A percentile compares a stretch with the other conserved stretches of the same genome.
Conservation (phyloP, 306 rosid species). For the Cicer chorassanicum region DNA sequence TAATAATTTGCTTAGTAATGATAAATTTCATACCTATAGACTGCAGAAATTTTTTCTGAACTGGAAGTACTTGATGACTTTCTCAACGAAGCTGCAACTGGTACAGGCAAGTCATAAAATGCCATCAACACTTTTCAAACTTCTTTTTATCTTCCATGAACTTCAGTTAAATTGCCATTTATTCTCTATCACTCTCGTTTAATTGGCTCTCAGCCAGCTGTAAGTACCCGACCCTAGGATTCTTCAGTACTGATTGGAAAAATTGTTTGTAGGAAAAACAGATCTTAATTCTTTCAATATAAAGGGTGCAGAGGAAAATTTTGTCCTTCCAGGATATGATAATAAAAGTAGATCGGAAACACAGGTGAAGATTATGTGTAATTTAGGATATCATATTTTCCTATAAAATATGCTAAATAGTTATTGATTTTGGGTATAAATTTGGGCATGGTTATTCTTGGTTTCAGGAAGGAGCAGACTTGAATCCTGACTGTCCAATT, state of each 20-base stretch:
- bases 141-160: conserved; percentile 2
- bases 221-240: conserved; percentile 32
- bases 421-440: conserved; percentile 8
- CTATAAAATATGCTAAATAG: conserved; percentile 26
- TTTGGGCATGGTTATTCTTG: conserved; percentile 34
- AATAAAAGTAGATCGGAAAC: conserved; percentile 25
- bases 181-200: conserved; percentile 32
- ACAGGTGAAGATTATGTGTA: conserved; percentile 49
- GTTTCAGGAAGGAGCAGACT: conserved; percentile 58
- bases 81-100: conserved; percentile 51
- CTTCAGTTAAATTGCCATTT: conserved; percentile 21
- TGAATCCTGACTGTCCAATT: conserved; percentile 44
- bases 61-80: conserved; percentile 66
- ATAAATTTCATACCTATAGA: conserved; percentile 53
- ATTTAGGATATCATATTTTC: conserved; percentile 36
- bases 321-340: conserved; percentile 34
- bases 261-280: conserved; percentile 46
- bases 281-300: conserved; percentile 40
- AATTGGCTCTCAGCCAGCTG: conserved; percentile 27
- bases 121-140: conserved; percentile 12
- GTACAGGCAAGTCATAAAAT: conserved; percentile 48
- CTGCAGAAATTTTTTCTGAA: conserved; percentile 61
- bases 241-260: conserved; percentile 36
- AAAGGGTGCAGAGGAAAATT: conserved; percentile 45
- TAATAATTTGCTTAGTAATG: conserved; percentile 9